These are phyloP conservation scores for Serpula lacrymans DNA, from an alignment of 768 basidiomycete genomes.

Conservation along the genomic window DNA sequence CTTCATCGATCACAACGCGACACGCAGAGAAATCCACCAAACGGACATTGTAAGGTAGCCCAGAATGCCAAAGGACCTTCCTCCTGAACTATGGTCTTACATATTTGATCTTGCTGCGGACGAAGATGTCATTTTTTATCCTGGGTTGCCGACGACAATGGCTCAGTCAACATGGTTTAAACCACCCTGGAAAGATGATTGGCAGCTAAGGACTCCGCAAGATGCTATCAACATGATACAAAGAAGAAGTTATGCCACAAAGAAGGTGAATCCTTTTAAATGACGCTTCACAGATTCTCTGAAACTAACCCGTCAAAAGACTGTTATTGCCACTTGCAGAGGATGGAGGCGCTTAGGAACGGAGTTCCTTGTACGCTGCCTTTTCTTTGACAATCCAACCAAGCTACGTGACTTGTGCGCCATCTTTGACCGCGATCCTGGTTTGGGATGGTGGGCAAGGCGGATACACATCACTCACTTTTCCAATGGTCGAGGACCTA, in stretches of 20 bases:
- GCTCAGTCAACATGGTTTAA: slow-evolving; percentile 59
- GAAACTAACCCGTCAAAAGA: slow-evolving; percentile 33
- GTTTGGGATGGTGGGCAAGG: slow-evolving; percentile 68
- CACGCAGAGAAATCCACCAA: too few relatives aligned
- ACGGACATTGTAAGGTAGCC: too few relatives aligned
- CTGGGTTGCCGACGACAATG: slow-evolving; percentile 58
- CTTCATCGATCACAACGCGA: too few relatives aligned
- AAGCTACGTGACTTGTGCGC: slow-evolving; percentile 50
- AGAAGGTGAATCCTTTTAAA: slow-evolving; percentile 49
- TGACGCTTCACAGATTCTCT: not conserved
- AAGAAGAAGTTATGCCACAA: slow-evolving; percentile 57
- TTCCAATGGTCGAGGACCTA: slow-evolving; percentile 36
- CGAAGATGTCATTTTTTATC: slow-evolving; percentile 65
- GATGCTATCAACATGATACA: slow-evolving; percentile 59
- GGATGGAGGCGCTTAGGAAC: slow-evolving; percentile 58
- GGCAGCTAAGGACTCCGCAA: slow-evolving; percentile 58
- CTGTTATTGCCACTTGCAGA: slow-evolving; percentile 65
- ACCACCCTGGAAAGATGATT: too few relatives aligned
- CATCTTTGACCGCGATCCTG: slow-evolving; percentile 48
- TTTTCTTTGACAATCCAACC: slow-evolving; percentile 62
- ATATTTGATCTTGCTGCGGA: slow-evolving; percentile 72
- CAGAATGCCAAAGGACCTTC: slow-evolving; percentile 45
- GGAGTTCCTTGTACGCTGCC: slow-evolving; percentile 65
- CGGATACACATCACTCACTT: slow-evolving; percentile 68
- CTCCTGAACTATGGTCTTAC: slow-evolving; percentile 65